These are phyloP conservation scores for Russula vinacea DNA, from an alignment of 768 basidiomycete species.

Conservation along the genomic window DNA sequence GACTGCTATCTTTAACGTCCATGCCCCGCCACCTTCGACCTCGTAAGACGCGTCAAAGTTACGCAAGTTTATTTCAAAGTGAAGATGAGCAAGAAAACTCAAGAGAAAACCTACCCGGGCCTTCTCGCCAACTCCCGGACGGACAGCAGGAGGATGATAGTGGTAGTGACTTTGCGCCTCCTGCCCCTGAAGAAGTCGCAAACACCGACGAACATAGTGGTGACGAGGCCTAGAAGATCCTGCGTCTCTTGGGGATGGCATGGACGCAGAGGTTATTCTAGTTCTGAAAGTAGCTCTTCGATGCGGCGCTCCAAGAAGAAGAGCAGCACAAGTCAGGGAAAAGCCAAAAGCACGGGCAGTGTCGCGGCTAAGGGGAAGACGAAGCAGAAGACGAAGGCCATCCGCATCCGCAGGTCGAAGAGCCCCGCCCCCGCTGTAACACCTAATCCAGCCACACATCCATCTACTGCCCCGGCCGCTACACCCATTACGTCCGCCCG, in stretches of 20 bases:
- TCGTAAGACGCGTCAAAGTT: constrained; percentile 51
- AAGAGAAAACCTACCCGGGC: constrained; percentile 38
- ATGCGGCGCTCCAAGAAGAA: constrained; percentile 33
- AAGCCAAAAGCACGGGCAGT: constrained; percentile 7
- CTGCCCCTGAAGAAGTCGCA: constrained; percentile 39
- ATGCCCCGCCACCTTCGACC: constrained; percentile 60
- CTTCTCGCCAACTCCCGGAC: constrained; percentile 36
- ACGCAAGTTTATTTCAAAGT: constrained; percentile 41
- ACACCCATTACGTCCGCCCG: constrained; percentile 34
- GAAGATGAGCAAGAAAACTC: constrained; percentile 36
- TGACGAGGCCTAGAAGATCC: not conserved
- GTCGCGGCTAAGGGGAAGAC: not conserved
- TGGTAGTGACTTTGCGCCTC: constrained; percentile 56
- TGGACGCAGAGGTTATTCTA: not conserved
- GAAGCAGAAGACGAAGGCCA: constrained; percentile 3
- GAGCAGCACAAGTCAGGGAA: constrained; percentile 19
- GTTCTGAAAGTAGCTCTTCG: constrained; percentile 30
- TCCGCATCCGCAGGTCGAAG: not conserved
- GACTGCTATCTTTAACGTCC: not conserved
- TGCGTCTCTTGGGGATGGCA: not conserved
- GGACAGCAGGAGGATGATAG: constrained; percentile 42
- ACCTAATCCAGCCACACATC: too few species aligned
- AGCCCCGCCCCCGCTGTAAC: not conserved
- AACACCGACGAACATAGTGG: constrained; percentile 34
- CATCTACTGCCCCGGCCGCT: not conserved